phyloP scores from a whole-genome alignment of 352 stramenopile genomes.

The Stephanocyclus meneghinianus region DNA sequence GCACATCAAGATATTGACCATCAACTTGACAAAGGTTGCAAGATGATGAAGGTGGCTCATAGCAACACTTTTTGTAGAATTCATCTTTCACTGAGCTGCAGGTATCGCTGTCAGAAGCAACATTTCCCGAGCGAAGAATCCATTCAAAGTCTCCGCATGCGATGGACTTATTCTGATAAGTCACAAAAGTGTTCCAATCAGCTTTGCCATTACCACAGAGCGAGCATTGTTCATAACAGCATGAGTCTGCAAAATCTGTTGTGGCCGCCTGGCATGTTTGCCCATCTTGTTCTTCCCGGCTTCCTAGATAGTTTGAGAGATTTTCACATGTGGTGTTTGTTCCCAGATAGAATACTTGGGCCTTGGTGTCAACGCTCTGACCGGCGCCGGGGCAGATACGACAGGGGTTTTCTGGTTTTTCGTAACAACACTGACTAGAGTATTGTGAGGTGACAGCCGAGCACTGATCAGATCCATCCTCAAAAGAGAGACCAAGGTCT shows the following conservation, averaged over 20 bases:
- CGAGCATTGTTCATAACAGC: slow-evolving; percentile 58
- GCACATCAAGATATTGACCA: slow-evolving; percentile 53
- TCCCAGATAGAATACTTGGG: slow-evolving; percentile 49
- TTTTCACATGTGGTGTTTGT: slow-evolving; percentile 58
- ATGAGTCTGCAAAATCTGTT: slow-evolving; percentile 44
- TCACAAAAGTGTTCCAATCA: slow-evolving; percentile 63
- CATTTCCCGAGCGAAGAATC: slow-evolving; percentile 45
- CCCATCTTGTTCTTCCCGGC: slow-evolving; percentile 52
- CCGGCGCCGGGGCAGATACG: slow-evolving; percentile 48
- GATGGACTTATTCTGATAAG: slow-evolving; percentile 53
- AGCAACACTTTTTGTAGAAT: slow-evolving; percentile 58
- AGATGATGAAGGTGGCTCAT: slow-evolving; percentile 47
- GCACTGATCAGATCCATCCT: slow-evolving; percentile 46
- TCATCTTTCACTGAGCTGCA: slow-evolving; percentile 53
- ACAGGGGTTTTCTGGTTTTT: slow-evolving; percentile 52
- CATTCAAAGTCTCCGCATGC: slow-evolving; percentile 66
- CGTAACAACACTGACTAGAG: slow-evolving; percentile 49
- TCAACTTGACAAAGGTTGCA: slow-evolving; percentile 59
- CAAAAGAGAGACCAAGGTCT: slow-evolving; percentile 49
- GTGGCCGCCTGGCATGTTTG: slow-evolving; percentile 42
- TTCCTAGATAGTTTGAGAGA: slow-evolving; percentile 61
- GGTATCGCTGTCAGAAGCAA: slow-evolving; percentile 46
- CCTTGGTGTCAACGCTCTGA: slow-evolving; percentile 42
- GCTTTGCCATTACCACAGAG: slow-evolving; percentile 56
- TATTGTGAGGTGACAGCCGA: slow-evolving; percentile 30